Conservation (phyloP, 306 rosid species). For the Luffa acutangula region DNA sequence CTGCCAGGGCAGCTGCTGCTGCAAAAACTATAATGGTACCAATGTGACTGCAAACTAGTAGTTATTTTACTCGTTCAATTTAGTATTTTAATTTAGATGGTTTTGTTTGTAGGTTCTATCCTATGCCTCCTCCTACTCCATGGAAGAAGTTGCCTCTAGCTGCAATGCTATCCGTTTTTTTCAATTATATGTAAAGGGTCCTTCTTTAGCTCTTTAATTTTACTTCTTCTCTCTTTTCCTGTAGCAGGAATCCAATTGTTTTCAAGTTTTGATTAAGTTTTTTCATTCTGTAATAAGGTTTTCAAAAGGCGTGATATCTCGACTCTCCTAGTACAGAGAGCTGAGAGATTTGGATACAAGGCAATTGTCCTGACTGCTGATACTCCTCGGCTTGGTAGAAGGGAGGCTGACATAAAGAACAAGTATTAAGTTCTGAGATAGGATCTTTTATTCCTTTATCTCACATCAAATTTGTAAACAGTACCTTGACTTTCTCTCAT, state of each 20-base stretch:
- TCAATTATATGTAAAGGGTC: constrained; percentile 43
- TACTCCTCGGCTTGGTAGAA: constrained; percentile 46
- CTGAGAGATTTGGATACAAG: constrained; percentile 47
- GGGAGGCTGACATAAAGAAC: constrained; percentile 63
- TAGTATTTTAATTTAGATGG: not conserved
- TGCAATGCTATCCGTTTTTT: constrained; percentile 61
- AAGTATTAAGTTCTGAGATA: constrained; percentile 18
- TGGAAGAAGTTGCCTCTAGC: constrained; percentile 67
- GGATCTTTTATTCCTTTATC: not conserved
- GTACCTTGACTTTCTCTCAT: not conserved
- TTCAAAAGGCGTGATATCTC: constrained; percentile 45
- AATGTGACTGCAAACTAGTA: not conserved
- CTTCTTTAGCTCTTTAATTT: constrained; percentile 1
- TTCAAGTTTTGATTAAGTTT: not conserved
- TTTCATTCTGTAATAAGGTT: constrained; percentile 20
- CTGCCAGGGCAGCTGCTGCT: constrained; percentile 71
- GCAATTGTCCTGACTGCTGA: constrained; percentile 57
- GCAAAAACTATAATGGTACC: constrained; percentile 55
- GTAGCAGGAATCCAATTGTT: not conserved
- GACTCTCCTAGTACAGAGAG: constrained; percentile 36
- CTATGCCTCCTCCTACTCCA: constrained; percentile 27
- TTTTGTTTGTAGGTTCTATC: constrained; percentile 31
- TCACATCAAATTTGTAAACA: not conserved
- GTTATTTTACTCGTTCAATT: not conserved
- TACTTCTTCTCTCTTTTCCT: not conserved